Conservation (phyloP, 2,329 filamentous ascomycete species). For the Rhynchosporium secalis region DNA sequence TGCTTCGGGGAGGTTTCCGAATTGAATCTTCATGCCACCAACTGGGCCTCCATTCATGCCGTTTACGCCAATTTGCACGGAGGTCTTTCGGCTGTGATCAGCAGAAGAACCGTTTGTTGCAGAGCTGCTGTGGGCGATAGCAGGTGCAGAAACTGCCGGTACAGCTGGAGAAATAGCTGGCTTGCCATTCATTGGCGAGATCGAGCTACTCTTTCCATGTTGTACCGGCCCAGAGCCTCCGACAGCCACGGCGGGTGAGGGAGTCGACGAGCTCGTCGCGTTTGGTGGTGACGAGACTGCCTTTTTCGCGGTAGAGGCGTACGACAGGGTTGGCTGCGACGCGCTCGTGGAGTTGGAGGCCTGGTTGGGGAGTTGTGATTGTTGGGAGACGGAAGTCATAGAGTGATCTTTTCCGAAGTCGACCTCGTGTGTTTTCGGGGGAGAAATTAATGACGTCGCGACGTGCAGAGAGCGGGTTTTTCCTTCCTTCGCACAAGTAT, state of each 20-base stretch:
- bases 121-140: constrained; percentile 62
- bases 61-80: constrained; percentile 86
- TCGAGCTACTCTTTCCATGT: constrained; percentile 64
- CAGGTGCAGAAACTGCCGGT: constrained; percentile 57
- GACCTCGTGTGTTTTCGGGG: constrained; percentile 30
- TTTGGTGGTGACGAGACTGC: constrained; percentile 59
- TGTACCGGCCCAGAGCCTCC: constrained; percentile 53
- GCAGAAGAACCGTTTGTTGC: constrained; percentile 68
- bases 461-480: constrained; percentile 23
- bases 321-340: constrained; percentile 57
- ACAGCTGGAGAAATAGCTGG: constrained; percentile 68
- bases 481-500: constrained; percentile 36
- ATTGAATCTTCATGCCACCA: constrained; percentile 69
- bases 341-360: constrained; percentile 57
- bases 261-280: constrained; percentile 57
- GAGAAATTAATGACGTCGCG: constrained; percentile 37
- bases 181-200: constrained; percentile 85
- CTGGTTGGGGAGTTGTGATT: constrained; percentile 42
- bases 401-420: constrained; percentile 34
- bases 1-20: constrained; percentile 68
- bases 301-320: constrained; percentile 70
- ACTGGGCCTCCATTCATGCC: constrained; percentile 75
- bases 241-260: constrained; percentile 55
- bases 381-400: constrained; percentile 42
- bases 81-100: constrained; percentile 82